Evolutionary conservation across 2,329 filamentous ascomycete genomes (phyloP), one percentile per base, ranked within the genome.

Genomic region (Cordyceps cateniannulata): DNA sequence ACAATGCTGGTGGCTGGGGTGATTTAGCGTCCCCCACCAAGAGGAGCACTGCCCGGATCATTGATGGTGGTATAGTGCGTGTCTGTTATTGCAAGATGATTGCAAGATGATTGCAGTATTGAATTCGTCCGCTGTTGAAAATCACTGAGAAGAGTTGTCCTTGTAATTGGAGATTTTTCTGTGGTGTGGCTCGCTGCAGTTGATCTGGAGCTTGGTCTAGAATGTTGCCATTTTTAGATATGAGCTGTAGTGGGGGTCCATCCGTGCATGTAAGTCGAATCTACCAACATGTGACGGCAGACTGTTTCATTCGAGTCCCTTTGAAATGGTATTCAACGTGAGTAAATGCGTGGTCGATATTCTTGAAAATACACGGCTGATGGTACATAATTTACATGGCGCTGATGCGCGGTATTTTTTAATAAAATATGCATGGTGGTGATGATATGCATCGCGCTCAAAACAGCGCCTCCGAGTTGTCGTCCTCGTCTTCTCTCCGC

Each of bases 1-100:
- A 54, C 29, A 59, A 42, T 29, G n/a, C 35, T 57, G 59, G 59
- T 61, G 59, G 59, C 59, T 61, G 59, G 59, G 59, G 47, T 61
- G 52, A 61, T 51, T 61, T 51, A 61, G 47, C 59, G 45, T 45
- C 40, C 58, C 49, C 58, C 58, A 60, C 58, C 45, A 54, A 20
- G 9, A n/a, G 14, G 9, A n/a, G 16, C n/a, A 8, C 22, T 9
- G 35, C 56, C 12, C 9, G 29, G 18, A 29, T 59, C 50, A 18
- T 45, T 52, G 32, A 7, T 22, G 42, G 42, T 24, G 16, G 20
- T 10, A 24, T 3, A 22, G 20, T 10, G 42, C 40, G 40, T 20
- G 14, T 10, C n/a, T 45, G 20, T 22, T 22, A 22, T 24, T 10
- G 42, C 8, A 22, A 42, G 9, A 12, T n/a, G n/a, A n/a, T n/a